Conservation (phyloP, 2,329 filamentous ascomycete species). For the Cryphonectria nitschkei region DNA sequence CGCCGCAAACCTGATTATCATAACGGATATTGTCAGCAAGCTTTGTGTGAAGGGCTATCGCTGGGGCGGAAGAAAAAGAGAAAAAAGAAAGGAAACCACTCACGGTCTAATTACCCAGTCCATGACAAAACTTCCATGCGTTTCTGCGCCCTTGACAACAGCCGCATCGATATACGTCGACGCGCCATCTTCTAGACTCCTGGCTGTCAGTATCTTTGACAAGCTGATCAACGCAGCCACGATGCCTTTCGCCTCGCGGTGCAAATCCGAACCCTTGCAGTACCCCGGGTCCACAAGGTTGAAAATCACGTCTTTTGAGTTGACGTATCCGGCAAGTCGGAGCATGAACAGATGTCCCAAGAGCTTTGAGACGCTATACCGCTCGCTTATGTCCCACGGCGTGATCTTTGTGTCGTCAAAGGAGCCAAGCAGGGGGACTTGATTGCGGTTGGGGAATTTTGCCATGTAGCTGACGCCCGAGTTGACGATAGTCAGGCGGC, state of each 20-base stretch:
- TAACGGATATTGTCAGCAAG: neutral
- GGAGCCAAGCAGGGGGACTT: conserved; percentile 33
- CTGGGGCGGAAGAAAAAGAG: too few species aligned
- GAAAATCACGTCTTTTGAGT: conserved; percentile 34
- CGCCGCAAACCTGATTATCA: neutral
- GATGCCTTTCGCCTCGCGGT: conserved; percentile 25
- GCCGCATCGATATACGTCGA: conserved; percentile 52
- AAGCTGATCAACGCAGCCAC: neutral
- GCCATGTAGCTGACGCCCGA: conserved; percentile 36
- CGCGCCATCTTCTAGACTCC: conserved; percentile 42
- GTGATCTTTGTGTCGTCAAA: conserved; percentile 36
- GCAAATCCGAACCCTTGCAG: conserved; percentile 37
- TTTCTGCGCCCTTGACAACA: conserved; percentile 50
- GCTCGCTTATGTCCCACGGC: conserved; percentile 28
- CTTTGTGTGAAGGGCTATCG: neutral
- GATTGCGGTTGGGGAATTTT: conserved; percentile 33
- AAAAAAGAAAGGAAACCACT: conserved; percentile 33
- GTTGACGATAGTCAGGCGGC: conserved; percentile 38
- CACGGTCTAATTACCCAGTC: conserved; percentile 51
- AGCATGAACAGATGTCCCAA: conserved; percentile 37
- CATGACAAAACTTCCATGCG: conserved; percentile 55
- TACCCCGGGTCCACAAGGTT: conserved; percentile 43
- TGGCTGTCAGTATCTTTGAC: neutral
- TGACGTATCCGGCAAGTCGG: conserved; percentile 36
- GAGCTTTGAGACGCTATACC: conserved; percentile 35